Percentiles rank a stretch among this genome's conserved stretches.
These are phyloP conservation scores for Colletotrichum tropicicola DNA, from an alignment of 2,329 filamentous ascomycete genomes.

Conservation along the genomic window DNA sequence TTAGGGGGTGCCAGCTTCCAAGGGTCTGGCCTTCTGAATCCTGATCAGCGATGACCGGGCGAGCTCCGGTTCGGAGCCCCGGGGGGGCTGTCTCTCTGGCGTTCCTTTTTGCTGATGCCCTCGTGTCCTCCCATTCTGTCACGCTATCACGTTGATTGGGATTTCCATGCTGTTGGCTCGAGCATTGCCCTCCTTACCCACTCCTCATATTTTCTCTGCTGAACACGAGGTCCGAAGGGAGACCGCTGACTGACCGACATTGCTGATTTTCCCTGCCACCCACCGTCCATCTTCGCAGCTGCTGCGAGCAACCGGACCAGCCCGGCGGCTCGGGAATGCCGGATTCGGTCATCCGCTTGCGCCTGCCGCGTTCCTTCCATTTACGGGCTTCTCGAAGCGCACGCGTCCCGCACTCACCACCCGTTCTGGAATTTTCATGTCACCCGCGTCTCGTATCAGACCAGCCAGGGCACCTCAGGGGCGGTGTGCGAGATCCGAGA, in stretches of 20 bases:
- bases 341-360: constrained; percentile 8
- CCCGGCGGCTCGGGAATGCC: constrained; percentile 4
- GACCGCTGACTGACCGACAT: constrained; percentile 9
- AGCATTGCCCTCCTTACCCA: background rate
- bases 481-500: background rate
- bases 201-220: background rate
- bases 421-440: background rate
- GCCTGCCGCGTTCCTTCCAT: background rate
- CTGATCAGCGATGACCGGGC: background rate
- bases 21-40: constrained; percentile 4
- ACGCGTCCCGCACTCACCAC: background rate
- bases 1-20: background rate
- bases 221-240: constrained; percentile 15
- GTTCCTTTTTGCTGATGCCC: background rate
- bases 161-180: constrained; percentile 9
- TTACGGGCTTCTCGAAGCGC: constrained; percentile 1
- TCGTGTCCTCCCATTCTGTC: background rate
- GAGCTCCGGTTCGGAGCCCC: constrained; percentile 12
- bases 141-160: constrained; percentile 11
- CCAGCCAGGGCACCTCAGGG: background rate
- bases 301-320: background rate
- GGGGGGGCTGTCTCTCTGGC: background rate
- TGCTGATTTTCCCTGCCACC: background rate
- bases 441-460: background rate
- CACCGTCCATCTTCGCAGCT: background rate